Percentiles rank a stretch among this genome's conserved stretches.
phyloP scores from a whole-genome alignment of 2,329 filamentous ascomycete species.

The Tolypocladium ovalisporum region DNA sequence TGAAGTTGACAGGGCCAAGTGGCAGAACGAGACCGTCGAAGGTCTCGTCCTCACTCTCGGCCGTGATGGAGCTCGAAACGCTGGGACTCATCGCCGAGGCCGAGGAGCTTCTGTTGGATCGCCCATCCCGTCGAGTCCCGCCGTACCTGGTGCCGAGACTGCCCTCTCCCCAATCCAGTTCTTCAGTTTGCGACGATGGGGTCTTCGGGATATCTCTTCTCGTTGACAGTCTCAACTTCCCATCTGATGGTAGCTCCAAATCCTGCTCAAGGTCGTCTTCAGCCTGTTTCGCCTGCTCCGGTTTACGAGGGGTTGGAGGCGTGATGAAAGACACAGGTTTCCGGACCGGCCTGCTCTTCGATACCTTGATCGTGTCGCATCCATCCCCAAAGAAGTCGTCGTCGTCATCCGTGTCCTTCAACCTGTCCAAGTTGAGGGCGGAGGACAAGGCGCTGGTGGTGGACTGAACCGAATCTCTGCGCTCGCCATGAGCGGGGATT shows the following conservation, averaged over 20 bases:
- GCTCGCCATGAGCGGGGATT: slow-evolving; percentile 13
- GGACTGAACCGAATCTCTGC: slow-evolving; percentile 18
- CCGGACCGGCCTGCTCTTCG: slow-evolving; percentile 43
- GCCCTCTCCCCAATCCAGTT: slow-evolving; percentile 89
- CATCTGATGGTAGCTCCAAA: slow-evolving; percentile 58
- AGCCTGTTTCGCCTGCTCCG: slow-evolving; percentile 18
- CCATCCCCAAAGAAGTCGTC: slow-evolving; percentile 55
- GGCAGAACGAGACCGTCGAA: slow-evolving; percentile 85
- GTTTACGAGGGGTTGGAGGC: slow-evolving; percentile 42
- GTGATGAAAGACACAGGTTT: slow-evolving; percentile 43
- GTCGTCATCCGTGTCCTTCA: slow-evolving; percentile 51
- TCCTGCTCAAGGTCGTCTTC: slow-evolving; percentile 64
- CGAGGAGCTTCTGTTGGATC: slow-evolving; percentile 74
- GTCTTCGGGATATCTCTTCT: slow-evolving; percentile 52
- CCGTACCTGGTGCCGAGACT: slow-evolving; percentile 85
- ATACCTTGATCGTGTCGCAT: slow-evolving; percentile 55
- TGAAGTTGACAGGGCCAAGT: slow-evolving; percentile 71
- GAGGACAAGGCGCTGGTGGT: slow-evolving; percentile 25
- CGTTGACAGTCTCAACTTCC: slow-evolving; percentile 53
- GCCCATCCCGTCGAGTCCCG: slow-evolving; percentile 70
- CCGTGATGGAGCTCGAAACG: slow-evolving; percentile 79
- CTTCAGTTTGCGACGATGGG: slow-evolving; percentile 52
- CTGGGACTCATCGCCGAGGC: slow-evolving; percentile 86
- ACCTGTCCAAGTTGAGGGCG: slow-evolving; percentile 50
- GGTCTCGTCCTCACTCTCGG: slow-evolving; percentile 88